Base-by-base conservation (phyloP, 1,284 basidiomycete species). In the Mycosarcoma maydis region DNA sequence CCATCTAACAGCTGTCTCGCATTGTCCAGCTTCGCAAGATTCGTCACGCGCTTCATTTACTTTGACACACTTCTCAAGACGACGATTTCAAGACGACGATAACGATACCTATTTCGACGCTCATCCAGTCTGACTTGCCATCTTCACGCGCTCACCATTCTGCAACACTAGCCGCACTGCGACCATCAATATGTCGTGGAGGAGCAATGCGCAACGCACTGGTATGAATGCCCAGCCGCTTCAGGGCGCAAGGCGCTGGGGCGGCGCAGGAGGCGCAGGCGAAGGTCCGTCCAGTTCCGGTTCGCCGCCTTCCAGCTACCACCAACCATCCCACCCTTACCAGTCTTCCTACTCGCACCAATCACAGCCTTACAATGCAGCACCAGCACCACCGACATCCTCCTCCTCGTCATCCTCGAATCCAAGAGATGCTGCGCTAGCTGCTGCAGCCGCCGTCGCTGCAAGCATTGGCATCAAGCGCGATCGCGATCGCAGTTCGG, bases 181-280 rank as follows among this genome's bases (percentile, higher is more conserved):
- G 8, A 30, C 16, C 23, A 24, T 24, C 14, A 42, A 7, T 43
- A 80, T 80, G 77, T 80, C 78, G 27, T 80, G 78, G 78, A 72
- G 77, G 39, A 80, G 55, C 62, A 74, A 74, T 37, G 67, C 77
- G 6, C 78, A 81, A 45, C 51, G 62, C 5, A 80, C 80, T 17
- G 80, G 80, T 55, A 76, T 78, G 72, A 81, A 81, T 45, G 78
- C 73, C 6, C 68, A 73, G 53, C 78, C 78, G 4, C 67, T 81
- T 8, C 72, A 72, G 22, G 60, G 61, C 17, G 48, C 66, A 14
- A 69, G 77, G 17, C 59, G 78, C 17, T 78, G 76, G 76, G 77
- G 80, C 3, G 76, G 74, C 11, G 71, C 64, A 5, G 68, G 55
- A n/a, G 54, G 65, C 14, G 71, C 50, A 11, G 52, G 33, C 9